phyloP scores from a whole-genome alignment of 805 yeast genomes.

The Vanderwaltozyma yarrowii region DNA sequence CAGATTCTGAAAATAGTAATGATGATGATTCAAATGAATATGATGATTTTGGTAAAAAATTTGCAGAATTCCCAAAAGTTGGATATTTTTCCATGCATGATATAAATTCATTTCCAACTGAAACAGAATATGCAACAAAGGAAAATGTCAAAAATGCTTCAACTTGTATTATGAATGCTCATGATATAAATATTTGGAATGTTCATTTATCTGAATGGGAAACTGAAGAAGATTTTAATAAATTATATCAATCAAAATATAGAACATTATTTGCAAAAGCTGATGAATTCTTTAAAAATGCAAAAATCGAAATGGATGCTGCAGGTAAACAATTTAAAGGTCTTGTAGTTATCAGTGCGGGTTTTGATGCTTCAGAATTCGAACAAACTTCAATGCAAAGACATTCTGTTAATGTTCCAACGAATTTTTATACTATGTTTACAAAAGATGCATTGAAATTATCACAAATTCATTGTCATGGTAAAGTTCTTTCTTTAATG shows the following conservation, averaged over 20 bases:
- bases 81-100: conserved; percentile 82
- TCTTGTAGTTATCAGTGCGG: conserved; percentile 68
- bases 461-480: conserved; percentile 51
- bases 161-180: conserved; percentile 64
- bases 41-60: conserved; percentile 39
- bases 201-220: conserved; percentile 63
- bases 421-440: conserved; percentile 62
- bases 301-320: conserved; percentile 36
- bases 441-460: conserved; percentile 63
- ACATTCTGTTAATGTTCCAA: conserved; percentile 73
- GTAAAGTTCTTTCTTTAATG: conserved; percentile 55
- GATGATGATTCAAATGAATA: conserved; percentile 23
- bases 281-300: conserved; percentile 45
- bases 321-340: conserved; percentile 39
- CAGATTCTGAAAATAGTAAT: conserved; percentile 20
- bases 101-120: conserved; percentile 79
- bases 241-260: conserved; percentile 50
- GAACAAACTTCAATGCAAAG: conserved; percentile 81
- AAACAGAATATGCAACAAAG: conserved; percentile 62
- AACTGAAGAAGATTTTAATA: conserved; percentile 54
- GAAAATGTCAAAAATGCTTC: conserved; percentile 67
- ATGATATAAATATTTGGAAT: conserved; percentile 74
- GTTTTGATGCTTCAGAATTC: conserved; percentile 79
- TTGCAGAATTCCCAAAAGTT: conserved; percentile 43
- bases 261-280: conserved; percentile 55